Percentiles rank a stretch among this genome's conserved stretches.
Evolutionary conservation across 176 grass and related monocot genomes (phyloP).

Genomic region (Cocos nucifera): DNA sequence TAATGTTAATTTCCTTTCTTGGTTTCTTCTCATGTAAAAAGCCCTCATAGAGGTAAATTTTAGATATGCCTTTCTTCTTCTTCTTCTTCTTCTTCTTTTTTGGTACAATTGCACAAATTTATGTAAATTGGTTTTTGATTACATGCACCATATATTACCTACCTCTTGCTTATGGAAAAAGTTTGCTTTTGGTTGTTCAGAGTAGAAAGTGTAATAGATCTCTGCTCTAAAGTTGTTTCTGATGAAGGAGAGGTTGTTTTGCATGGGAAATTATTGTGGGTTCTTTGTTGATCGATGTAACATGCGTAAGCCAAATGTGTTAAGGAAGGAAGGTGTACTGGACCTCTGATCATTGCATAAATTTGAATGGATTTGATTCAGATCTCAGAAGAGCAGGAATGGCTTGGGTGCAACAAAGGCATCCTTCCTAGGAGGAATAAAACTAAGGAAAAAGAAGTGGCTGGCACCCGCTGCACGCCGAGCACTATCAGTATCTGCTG

Average conservation of each 20-base stretch:
- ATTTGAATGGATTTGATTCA: not conserved
- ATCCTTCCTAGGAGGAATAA: slow-evolving; percentile 53
- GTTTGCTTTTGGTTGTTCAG: not conserved
- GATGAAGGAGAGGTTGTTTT: too few species aligned
- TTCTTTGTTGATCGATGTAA: not conserved
- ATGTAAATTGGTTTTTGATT: too few species aligned
- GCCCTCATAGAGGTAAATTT: too few species aligned
- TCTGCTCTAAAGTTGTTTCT: too few species aligned
- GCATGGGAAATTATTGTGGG: too few species aligned
- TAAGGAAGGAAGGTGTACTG: not conserved
- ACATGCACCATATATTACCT: too few species aligned
- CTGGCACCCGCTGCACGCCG: slow-evolving; percentile 19
- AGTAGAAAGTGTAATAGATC: too few species aligned
- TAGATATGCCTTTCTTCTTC: too few species aligned
- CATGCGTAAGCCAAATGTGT: not conserved
- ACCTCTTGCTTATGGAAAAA: too few species aligned
- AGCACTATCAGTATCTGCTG: slow-evolving; percentile 51
- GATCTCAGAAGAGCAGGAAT: slow-evolving; percentile 25
- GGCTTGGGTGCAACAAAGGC: slow-evolving; percentile 25
- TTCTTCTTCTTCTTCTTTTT: too few species aligned
- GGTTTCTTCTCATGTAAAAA: not conserved
- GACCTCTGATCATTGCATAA: not conserved
- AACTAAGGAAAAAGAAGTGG: slow-evolving; percentile 25
- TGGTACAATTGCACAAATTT: too few species aligned
- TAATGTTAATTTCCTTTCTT: not conserved